Base-by-base conservation (phyloP, 1,139 yeast species). In the Kodamaea arcana region DNA sequence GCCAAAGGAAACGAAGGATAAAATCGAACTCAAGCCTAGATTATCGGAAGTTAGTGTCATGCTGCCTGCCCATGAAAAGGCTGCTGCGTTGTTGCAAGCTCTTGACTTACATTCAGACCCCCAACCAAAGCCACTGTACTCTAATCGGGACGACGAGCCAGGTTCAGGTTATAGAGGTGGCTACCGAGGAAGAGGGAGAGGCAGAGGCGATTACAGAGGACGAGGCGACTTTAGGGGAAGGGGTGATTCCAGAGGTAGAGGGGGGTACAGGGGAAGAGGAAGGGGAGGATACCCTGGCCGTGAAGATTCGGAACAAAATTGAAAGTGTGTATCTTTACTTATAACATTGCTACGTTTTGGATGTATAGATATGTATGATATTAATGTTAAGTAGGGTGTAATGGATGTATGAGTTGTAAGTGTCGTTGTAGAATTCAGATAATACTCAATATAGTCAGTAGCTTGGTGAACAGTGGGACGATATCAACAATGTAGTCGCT, bases 201-300 rank as follows among this genome's bases (percentile, higher is more conserved):
- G 47, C 1, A 36, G 53, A 25, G 48, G 54, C n/a, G n/a, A n/a
- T n/a, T n/a, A n/a, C n/a, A 47, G 58, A 30, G 47, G 54, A 21
- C 33, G 40, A 16, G 15, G 17, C 17, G 15, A 14, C 11, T 25
- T 11, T 12, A 24, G 26, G 11, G 46, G 43, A 16, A 42, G 44
- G 32, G 46, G 46, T 18, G 10, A 37, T 14, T 14, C 15, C 15
- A 33, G 48, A 31, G 43, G 42, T 15, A 33, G 39, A 31, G 33
- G 26, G 6, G 26, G 26, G 14, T 8, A 7, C 13, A 24, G 44
- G 13, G 32, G 37, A n/a, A 18, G 22, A 11, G 33, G 26, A 8
- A 22, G 39, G 23, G 31, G 39, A 4, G 30, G 50, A 27, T 36
- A 40, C n/a, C 58, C 58, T 36, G 9, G 22, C 6, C 22, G 22